Evolutionary conservation across 495 filamentous ascomycete genomes (phyloP), one percentile per base, ranked within the genome.

Genomic region (Penicillium crystallinum): DNA sequence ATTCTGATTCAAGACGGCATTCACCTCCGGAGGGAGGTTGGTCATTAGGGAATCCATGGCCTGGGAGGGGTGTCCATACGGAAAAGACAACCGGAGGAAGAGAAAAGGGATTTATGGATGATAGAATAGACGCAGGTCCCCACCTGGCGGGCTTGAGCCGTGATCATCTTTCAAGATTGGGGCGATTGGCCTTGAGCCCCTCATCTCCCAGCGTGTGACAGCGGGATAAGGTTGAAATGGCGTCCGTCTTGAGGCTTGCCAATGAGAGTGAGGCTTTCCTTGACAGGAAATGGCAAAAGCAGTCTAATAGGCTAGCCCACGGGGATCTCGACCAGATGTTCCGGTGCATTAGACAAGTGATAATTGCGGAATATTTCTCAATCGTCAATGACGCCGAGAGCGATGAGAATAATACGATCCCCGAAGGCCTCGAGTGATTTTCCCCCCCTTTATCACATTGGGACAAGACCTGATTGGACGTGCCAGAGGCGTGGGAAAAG

Each of bases 1-100:
- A 34, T 65, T 53, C 0, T 43, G 2, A 17, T 49, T 23, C 5
- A 65, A 9, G 9, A 63, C 30, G 6, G 33, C 17, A 2, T 43
- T 35, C 23, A 54, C 33, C 33, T 54, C 25, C 30, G 38, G 15
- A 23, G 59, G 52, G 3, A 57, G 38, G 46, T 9, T 51, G 18
- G 3, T 53, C 25, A 57, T 49, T 7, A 46, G 2, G 9, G 45
- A 46, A 23, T 64, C 58, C 58, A 64, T 61, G 38, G 31, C 21
- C 44, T 41, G 40, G 21, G n/a, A 6, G 41, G 0, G 25, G 14
- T 29, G 15, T 6, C 19, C 30, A 27, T 35, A 29, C 15, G 30
- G 39, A 38, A 10, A 46, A 30, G 22, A 14, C 23, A 30, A 12
- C 33, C 31, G 25, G 17, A 31, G 27, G 42, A 40, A 34, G 41